Base-by-base conservation (phyloP, 345 rosid genomes). In the Camelina hispida region DNA sequence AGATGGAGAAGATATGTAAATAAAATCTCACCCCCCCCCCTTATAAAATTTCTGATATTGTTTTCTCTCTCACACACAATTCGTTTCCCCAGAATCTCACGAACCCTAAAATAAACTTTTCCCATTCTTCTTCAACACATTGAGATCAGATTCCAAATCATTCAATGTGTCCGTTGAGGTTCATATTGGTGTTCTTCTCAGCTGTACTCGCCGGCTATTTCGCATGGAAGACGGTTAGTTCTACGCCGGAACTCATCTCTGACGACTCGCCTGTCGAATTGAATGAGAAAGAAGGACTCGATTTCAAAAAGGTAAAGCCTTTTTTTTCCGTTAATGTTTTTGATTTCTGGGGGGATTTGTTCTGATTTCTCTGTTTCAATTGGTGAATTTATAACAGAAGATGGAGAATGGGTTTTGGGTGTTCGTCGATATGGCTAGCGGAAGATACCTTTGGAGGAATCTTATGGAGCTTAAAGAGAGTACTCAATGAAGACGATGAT, bases 351-450 rank as follows among this genome's bases (percentile, higher is more conserved):
- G 34, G 42, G 15, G 0, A n/a, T 47, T 47, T 10, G 28, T 67
- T 52, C 44, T 50, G 51, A 52, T 18, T 70, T 18, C 17, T 61
- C 54, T 16, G 10, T 38, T 48, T 48, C 77, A 46, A 34, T 34
- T 66, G 53, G 50, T 14, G 44, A 66, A 52, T 42, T 42, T 37
- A 3, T 9, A 77, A 38, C 90, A 94, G 88, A 78, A 71, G 81
- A 74, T 82, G 48, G 85, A 80, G 80, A 80, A 84, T 66, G 97
- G 88, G 58, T 93, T 93, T 73, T 93, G 96, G 98, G 89, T 79
- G 62, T 84, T 84, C 67, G 88, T 91, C 3, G 97, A 93, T 83
- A 90, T 93, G 96, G 95, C 98, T 1, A 93, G 96, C 61, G 98
- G 97, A 38, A 84, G 81, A 68, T 93, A 91, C 71, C 69, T 93